phyloP scores from a whole-genome alignment of 148 eudicot genomes.

The Fagopyrum homotropicum region DNA sequence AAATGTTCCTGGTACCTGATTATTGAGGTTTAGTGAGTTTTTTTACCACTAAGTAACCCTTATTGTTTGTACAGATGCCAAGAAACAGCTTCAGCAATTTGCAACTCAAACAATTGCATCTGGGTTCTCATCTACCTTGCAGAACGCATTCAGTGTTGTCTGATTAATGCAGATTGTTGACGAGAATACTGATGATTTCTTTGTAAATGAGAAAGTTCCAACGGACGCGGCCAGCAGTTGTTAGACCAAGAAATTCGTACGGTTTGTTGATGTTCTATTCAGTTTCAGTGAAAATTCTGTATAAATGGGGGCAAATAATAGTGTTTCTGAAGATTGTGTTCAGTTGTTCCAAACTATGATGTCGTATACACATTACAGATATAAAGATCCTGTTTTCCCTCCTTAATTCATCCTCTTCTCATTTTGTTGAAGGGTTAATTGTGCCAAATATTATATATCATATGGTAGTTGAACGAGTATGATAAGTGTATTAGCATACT shows the following conservation, averaged over 20 bases:
- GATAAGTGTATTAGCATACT: too few relatives aligned
- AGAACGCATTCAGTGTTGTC: conserved; percentile 80
- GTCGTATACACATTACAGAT: background rate
- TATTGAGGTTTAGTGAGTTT: background rate
- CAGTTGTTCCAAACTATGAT: background rate
- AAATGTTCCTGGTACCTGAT: background rate
- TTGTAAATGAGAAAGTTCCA: conserved; percentile 5
- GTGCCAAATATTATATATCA: too few relatives aligned
- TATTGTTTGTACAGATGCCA: conserved; percentile 67
- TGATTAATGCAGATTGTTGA: conserved; percentile 23
- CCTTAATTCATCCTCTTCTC: background rate
- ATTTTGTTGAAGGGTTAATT: background rate
- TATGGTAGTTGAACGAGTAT: too few relatives aligned
- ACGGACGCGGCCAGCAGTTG: background rate
- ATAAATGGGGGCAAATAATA: background rate
- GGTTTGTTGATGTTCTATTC: background rate
- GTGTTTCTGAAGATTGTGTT: background rate
- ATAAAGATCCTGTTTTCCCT: background rate
- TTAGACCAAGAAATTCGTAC: background rate
- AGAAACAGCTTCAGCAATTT: conserved; percentile 93
- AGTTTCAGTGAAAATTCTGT: background rate
- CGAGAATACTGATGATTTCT: background rate
- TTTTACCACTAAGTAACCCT: background rate
- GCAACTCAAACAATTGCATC: conserved; percentile 89
- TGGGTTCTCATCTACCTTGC: conserved; percentile 69